Evolutionary conservation across 176 grass and related monocot species (phyloP), one percentile per base, ranked within the genome.

Genomic region (Tuctoria greenei): DNA sequence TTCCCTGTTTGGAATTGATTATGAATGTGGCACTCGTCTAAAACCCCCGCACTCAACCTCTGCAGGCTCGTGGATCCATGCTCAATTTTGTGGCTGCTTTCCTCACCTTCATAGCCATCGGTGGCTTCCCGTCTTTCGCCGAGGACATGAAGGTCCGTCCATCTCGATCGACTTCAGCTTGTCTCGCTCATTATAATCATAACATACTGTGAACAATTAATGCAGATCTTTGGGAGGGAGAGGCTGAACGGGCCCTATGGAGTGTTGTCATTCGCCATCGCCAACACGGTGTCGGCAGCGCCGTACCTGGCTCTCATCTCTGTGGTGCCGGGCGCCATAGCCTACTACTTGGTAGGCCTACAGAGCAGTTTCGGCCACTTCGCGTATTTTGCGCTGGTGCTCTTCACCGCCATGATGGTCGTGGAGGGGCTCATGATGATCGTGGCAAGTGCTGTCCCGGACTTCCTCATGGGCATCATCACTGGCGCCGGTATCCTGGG

Each of bases 61-160:
- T 27, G 10, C 79, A 99, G 95, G 91, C 91, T 8, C 91, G 91
- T 63, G 89, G 95, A 5, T 90, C 91, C 26, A 83, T 95, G 91
- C 92, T 99, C 21, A 95, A 86, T 78, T 95, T 99, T 50, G 70
- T 92, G 3, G 91, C 85, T 8, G 85, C 89, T 25, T 99, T 99
- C 67, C 91, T 99, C 1, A 99, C 95, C 6, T 99, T 99, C 72
- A 99, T 99, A 92, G 87, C 92, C 20, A 99, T 99, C 24, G 92
- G 95, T 27, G 95, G 95, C 24, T 99, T 99, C 69, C 92, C 95
- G 18, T 99, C 92, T 7, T 99, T 99, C 77, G 92, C 95, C 0
- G 95, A 99, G 87, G 95, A 99, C 74, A 99, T 99, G 92, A 99
- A 99, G 89, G n/a, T n/a, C n/a, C n/a, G 93, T 96, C 11, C 15